phyloP scores from a whole-genome alignment of 768 basidiomycete species.

The Collybia sordida region DNA sequence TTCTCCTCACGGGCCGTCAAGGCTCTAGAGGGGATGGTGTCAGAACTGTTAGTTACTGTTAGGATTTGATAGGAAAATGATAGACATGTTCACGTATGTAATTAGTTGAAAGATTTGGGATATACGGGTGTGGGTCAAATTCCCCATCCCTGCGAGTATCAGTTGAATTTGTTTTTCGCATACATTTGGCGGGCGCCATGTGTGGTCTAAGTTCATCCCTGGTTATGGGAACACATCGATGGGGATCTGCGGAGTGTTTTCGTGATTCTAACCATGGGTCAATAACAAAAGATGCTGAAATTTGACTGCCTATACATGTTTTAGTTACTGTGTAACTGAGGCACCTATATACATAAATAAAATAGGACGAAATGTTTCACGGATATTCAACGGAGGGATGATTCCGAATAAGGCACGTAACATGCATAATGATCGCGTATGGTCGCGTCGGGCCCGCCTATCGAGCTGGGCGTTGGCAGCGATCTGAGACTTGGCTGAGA shows the following conservation, averaged over 20 bases:
- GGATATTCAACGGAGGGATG: constrained; percentile 3
- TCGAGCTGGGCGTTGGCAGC: neutral
- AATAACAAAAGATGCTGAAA: neutral
- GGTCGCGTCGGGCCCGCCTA: constrained; percentile 9
- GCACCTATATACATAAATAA: too few species aligned
- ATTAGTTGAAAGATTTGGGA: neutral
- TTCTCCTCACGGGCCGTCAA: neutral
- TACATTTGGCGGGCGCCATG: neutral
- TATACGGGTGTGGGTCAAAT: constrained; percentile 1
- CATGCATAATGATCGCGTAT: neutral
- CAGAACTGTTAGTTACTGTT: neutral
- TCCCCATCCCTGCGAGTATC: constrained; percentile 2
- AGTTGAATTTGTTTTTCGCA: constrained; percentile 1
- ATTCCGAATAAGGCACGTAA: neutral
- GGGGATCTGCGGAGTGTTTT: constrained; percentile 14
- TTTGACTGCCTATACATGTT: too few species aligned
- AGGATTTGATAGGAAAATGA: constrained; percentile 8
- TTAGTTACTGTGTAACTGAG: too few species aligned
- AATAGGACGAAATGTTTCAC: neutral
- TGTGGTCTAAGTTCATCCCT: constrained; percentile 9
- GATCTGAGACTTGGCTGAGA: constrained; percentile 9
- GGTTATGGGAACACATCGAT: constrained; percentile 10
- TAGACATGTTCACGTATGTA: constrained; percentile 2
- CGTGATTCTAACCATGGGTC: neutral
- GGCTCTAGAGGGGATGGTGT: neutral